These are phyloP conservation scores for Tetradesmus obliquus DNA, from an alignment of 139 green algal genomes.

Conservation along the genomic window DNA sequence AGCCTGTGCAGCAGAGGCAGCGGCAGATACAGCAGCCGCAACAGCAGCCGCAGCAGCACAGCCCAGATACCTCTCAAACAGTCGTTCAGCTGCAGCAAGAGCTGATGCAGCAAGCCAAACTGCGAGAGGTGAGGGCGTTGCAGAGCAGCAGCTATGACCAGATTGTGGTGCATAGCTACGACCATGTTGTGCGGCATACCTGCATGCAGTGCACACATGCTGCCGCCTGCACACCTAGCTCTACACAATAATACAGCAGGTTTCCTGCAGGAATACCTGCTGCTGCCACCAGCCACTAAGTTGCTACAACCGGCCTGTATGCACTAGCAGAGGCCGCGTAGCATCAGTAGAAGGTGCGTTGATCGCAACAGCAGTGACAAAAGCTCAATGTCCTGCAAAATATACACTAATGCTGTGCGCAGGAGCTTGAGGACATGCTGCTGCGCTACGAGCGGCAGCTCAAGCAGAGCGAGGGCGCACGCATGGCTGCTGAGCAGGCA, in stretches of 20 bases:
- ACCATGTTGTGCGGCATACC: neutral
- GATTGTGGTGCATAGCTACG: neutral
- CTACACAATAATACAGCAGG: neutral
- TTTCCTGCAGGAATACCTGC: neutral
- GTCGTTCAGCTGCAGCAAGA: conserved; percentile 52
- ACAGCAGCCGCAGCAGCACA: neutral
- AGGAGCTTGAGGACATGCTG: conserved; percentile 91
- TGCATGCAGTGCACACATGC: neutral
- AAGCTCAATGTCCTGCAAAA: neutral
- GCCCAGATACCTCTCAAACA: neutral
- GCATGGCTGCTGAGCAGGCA: conserved; percentile 70
- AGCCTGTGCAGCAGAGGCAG: neutral
- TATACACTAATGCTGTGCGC: neutral
- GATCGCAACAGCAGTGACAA: neutral
- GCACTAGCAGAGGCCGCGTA: no score
- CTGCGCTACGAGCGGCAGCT: conserved; percentile 88
- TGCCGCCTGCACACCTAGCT: neutral
- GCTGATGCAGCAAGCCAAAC: conserved; percentile 56
- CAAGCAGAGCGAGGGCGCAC: conserved; percentile 69
- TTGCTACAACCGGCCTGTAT: no score
- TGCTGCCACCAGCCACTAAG: neutral
- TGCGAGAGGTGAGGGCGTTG: conserved; percentile 43
- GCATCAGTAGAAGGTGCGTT: no score
- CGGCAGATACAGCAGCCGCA: neutral
- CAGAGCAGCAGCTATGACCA: neutral